These are phyloP conservation scores for Ophiostoma novo-ulmi DNA, from an alignment of 2,329 filamentous ascomycete species.

Conservation along the genomic window DNA sequence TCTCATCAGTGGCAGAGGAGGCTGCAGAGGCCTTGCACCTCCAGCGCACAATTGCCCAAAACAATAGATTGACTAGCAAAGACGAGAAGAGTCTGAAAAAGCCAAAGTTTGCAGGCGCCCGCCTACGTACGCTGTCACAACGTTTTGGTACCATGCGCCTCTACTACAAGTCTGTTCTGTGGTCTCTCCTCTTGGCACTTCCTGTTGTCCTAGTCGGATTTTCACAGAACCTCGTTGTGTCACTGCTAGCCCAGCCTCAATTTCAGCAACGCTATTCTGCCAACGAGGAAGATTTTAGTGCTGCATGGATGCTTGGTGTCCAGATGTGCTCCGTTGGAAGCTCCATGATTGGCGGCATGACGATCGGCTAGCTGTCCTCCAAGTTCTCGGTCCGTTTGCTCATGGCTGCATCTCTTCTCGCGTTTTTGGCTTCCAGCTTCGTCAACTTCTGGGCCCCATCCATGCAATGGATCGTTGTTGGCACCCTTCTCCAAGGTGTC, in stretches of 20 bases:
- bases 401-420: conserved; percentile 21
- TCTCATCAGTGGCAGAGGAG: not conserved
- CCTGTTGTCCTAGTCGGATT: conserved; percentile 29
- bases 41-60: not conserved
- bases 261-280: conserved; percentile 31
- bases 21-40: not conserved
- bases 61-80: not conserved
- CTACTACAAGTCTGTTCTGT: conserved; percentile 26
- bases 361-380: conserved; percentile 27
- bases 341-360: conserved; percentile 26
- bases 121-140: not conserved
- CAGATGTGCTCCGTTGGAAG: conserved; percentile 28
- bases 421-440: conserved; percentile 25
- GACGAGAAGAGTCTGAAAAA: conserved; percentile 12
- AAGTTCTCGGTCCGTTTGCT: conserved; percentile 21
- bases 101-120: not conserved
- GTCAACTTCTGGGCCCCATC: conserved; percentile 27
- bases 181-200: conserved; percentile 28
- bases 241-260: conserved; percentile 29
- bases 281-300: conserved; percentile 23
- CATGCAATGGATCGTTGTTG: conserved; percentile 26
- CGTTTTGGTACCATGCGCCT: conserved; percentile 10
- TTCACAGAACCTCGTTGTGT: conserved; percentile 28
- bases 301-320: conserved; percentile 27
- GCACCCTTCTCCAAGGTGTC: conserved; percentile 28